phyloP scores from a whole-genome alignment of 805 yeast genomes.

The Huiozyma naganishii region DNA sequence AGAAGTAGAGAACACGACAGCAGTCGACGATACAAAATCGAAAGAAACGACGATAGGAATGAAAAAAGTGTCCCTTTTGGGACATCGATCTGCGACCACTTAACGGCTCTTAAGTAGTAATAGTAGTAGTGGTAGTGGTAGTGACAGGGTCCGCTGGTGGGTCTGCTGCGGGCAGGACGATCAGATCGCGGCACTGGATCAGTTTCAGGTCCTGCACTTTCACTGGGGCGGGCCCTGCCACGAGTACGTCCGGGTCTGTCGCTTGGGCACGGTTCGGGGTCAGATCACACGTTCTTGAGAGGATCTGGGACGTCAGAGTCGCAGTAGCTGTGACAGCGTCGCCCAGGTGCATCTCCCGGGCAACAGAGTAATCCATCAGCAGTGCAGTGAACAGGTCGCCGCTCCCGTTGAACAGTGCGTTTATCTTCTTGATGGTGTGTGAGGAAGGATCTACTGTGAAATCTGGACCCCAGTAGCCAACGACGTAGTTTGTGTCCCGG shows the following conservation, averaged over 20 bases:
- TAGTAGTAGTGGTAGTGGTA: too few species aligned
- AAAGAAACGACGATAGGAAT: too few species aligned
- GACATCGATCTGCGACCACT: too few species aligned
- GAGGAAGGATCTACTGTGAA: neutral
- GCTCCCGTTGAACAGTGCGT: slow-evolving; percentile 59
- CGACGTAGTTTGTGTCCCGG: neutral
- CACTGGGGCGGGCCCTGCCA: neutral
- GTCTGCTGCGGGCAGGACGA: neutral
- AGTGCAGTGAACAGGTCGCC: slow-evolving; percentile 66
- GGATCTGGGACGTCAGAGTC: slow-evolving; percentile 32
- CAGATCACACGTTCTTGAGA: slow-evolving; percentile 30
- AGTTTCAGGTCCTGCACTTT: slow-evolving; percentile 34
- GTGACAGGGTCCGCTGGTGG: neutral
- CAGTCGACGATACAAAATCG: too few species aligned
- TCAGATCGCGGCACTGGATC: slow-evolving; percentile 32
- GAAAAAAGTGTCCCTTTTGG: slow-evolving; percentile 4
- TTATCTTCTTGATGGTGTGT: slow-evolving; percentile 26
- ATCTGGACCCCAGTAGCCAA: slow-evolving; percentile 4
- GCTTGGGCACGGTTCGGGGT: too few species aligned
- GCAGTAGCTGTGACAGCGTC: slow-evolving; percentile 33
- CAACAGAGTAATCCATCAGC: slow-evolving; percentile 39
- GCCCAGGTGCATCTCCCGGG: slow-evolving; percentile 9
- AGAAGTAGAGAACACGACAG: too few species aligned
- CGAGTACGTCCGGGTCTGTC: slow-evolving; percentile 8
- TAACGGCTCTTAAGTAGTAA: too few species aligned